Conservation (phyloP, 441 rosid species). For the Eugenia klotzschiana region DNA sequence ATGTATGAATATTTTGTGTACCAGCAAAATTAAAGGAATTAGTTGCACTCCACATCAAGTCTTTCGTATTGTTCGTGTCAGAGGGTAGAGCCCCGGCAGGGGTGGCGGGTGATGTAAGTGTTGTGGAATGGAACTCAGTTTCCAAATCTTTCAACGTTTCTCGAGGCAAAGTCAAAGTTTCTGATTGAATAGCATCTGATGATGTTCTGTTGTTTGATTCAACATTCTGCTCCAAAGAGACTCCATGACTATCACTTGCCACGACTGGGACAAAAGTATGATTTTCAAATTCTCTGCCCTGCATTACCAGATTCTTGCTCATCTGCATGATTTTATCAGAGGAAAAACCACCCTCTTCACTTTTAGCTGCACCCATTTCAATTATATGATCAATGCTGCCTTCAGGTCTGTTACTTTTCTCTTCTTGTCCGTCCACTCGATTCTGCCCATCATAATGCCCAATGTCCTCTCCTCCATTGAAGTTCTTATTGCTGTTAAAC, state of each 20-base stretch:
- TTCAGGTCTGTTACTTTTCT: not conserved
- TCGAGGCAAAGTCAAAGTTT: constrained; percentile 4
- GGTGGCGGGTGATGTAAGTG: not conserved
- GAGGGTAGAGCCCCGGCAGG: not conserved
- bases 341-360: constrained; percentile 1
- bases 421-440: not conserved
- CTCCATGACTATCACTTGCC: constrained; percentile 1
- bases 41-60: constrained; percentile 14
- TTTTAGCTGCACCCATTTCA: not conserved
- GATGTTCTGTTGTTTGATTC: constrained; percentile 7
- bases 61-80: constrained; percentile 5
- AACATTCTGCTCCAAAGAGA: constrained; percentile 13
- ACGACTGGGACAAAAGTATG: constrained; percentile 12
- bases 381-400: not conserved
- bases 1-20: not conserved
- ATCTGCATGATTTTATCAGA: constrained; percentile 13
- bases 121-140: constrained; percentile 1
- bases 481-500: constrained; percentile 10
- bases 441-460: constrained; percentile 1
- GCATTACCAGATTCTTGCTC: constrained; percentile 7
- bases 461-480: not conserved
- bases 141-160: constrained; percentile 7
- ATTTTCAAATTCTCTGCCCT: constrained; percentile 17
- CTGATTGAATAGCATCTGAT: not conserved
- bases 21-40: constrained; percentile 9